Base-by-base conservation (phyloP, 2,329 filamentous ascomycete species). In the Hymenoscyphus scutula region DNA sequence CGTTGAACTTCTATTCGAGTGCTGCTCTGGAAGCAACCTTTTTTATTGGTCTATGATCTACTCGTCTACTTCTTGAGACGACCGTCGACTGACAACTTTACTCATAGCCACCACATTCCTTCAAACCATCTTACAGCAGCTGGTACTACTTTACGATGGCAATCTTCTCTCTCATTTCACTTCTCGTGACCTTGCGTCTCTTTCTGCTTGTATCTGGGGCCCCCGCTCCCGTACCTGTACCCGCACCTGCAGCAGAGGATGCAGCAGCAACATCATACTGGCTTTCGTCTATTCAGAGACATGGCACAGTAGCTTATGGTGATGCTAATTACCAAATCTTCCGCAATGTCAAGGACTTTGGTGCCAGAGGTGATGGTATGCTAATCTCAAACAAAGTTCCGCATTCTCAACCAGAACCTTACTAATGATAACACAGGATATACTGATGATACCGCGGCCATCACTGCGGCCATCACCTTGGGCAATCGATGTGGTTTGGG, bases 361-460 rank as follows among this genome's bases (percentile, higher is more conserved):
- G 90, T 55, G 90, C 90, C 56, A 84, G 79, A 66, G 89, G 89
- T 77, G 85, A 85, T 74, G 84, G 81, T 60, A 62, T 78, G 1
- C 88, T 23, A 10, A 34, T 34, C 25, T 30, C 27, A 30, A 30
- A 6, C 15, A 27, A 48, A 15, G n/a, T 25, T 4, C 25, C 8
- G 5, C 37, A 34, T 15, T 25, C 11, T n/a, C 25, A 59, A 32
- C 10, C 53, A 10, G n/a, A 29, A 15, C 56, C 37, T 27, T 37
- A 8, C 45, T 73, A 95, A 57, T 38, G 91, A 34, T 53, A 19
- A 19, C 60, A 15, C 45, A 69, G 87, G 87, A 15, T 76, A 78
- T 0, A 89, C 89, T 29, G 94, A 98, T 74, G 93, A 97, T 73
- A 97, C 93, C 0, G 70, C 77, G 0, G 91, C 93, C 61, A 97